Percentiles rank a stretch among this genome's conserved stretches.
These are phyloP conservation scores for Pichia sorboxylosa DNA, from an alignment of 1,139 yeast genomes.

Conservation along the genomic window DNA sequence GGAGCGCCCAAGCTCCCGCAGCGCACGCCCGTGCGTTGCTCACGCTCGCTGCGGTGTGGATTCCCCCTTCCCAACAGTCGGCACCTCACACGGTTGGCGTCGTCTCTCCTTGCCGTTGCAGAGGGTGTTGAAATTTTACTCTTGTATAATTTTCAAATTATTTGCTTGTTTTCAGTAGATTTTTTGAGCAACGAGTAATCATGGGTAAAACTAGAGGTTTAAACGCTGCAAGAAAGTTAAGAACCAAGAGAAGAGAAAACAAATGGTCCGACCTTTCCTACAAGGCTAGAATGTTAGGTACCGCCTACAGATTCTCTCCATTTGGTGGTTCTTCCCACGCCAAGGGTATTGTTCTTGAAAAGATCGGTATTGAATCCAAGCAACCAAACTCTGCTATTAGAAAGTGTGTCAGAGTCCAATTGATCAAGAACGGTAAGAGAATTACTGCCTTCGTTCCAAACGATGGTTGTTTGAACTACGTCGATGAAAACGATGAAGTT, in stretches of 20 bases:
- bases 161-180: too few species aligned
- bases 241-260: slow-evolving; percentile 99
- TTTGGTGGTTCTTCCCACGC: slow-evolving; percentile 99
- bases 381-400: slow-evolving; percentile 99
- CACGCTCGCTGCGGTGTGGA: too few species aligned
- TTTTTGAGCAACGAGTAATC: slow-evolving; percentile 3
- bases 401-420: slow-evolving; percentile 99
- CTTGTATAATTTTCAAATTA: neutral
- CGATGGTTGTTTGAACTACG: slow-evolving; percentile 99
- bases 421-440: slow-evolving; percentile 99
- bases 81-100: too few species aligned
- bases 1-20: too few species aligned
- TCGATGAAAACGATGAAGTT: slow-evolving; percentile 99
- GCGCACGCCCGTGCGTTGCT: too few species aligned
- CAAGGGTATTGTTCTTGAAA: slow-evolving; percentile 99
- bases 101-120: too few species aligned
- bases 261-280: slow-evolving; percentile 99
- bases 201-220: slow-evolving; percentile 82
- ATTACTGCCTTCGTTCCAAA: slow-evolving; percentile 99
- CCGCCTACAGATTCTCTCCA: slow-evolving; percentile 99
- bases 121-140: neutral
- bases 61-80: too few species aligned
- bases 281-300: slow-evolving; percentile 98
- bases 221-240: slow-evolving; percentile 99
- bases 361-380: slow-evolving; percentile 99